Evolutionary conservation across 2,329 filamentous ascomycete genomes (phyloP), one percentile per base, ranked within the genome.

Genomic region (Lachnellula arida): DNA sequence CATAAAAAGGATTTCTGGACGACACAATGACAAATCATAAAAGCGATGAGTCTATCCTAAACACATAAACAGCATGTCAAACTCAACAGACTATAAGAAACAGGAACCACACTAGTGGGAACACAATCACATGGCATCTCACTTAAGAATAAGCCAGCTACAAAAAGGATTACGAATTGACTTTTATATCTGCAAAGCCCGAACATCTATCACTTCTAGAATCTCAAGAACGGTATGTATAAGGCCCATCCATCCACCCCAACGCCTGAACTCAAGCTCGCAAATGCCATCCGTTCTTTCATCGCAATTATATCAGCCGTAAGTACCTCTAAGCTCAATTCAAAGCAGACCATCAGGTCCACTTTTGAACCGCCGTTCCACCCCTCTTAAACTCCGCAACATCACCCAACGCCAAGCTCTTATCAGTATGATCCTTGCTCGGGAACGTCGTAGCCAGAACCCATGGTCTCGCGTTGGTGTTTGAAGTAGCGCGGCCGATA

Each of bases 361-460:
- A 74, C 74, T 87, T 87, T 42, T 87, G 83, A 39, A 87, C 79
- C 1, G 81, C 83, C 0, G 80, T 85, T 19, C 83, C 84, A 12
- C 84, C 84, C 69, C 79, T 81, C 75, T 82, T 87, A 66, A 87
- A 86, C 68, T 87, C 84, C 25, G 77, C 61, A 72, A 86, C 77
- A 22, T 87, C 82, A 5, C 81, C 80, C 28, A 87, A 68, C 1
- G 80, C 76, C 50, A 81, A 65, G 8, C 69, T 72, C 71, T 85
- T 86, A 66, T 94, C 88, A 2, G 79, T 85, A 60, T 93, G 81
- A 53, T 93, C 87, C 73, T 90, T 91, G 67, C 84, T 90, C 4
- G 89, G 89, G 71, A 94, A 94, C 0, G 89, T 93, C 0, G 89
- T 94, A 61, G 87, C 88, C 44, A 95, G 75, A 2, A 89, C 86